Conservation (phyloP, 2,329 filamentous ascomycete species). For the Drechslerella stenobrocha region DNA sequence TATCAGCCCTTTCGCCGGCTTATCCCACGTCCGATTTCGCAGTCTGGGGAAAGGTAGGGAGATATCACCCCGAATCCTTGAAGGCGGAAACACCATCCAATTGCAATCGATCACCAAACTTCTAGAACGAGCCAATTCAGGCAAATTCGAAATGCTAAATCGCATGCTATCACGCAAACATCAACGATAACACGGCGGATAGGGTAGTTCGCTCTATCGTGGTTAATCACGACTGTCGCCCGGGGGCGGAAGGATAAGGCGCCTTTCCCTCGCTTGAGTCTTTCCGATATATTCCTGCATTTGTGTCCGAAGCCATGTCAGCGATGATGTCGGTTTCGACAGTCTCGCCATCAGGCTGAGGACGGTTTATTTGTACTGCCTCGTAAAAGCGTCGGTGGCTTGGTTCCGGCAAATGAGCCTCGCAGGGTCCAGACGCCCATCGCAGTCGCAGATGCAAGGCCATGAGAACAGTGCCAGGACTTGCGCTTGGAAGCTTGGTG, state of each 20-base stretch:
- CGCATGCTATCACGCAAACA: too few relatives aligned
- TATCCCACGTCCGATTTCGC: constrained; percentile 48
- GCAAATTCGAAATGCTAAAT: too few relatives aligned
- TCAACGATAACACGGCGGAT: too few relatives aligned
- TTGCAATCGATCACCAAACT: constrained; percentile 39
- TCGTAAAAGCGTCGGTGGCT: too few relatives aligned
- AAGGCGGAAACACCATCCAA: constrained; percentile 18
- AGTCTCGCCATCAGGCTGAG: neutral
- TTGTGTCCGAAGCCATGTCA: constrained; percentile 3
- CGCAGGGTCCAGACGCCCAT: neutral
- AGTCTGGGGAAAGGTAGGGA: constrained; percentile 41
- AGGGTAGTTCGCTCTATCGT: too few relatives aligned
- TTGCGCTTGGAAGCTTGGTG: too few relatives aligned
- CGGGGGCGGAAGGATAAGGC: too few relatives aligned
- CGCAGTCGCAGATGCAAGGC: neutral
- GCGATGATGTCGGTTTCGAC: neutral
- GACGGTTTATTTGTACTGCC: neutral
- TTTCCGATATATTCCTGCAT: constrained; percentile 47
- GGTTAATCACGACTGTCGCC: neutral
- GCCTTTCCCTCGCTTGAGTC: constrained; percentile 32
- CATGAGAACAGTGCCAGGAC: too few relatives aligned
- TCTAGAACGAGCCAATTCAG: constrained; percentile 46
- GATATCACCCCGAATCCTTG: constrained; percentile 40
- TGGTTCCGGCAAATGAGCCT: neutral
- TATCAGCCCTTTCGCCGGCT: constrained; percentile 46